Evolutionary conservation across 345 rosid genomes (phyloP), one percentile per base, ranked within the genome.

Genomic region (Jatropha curcas): DNA sequence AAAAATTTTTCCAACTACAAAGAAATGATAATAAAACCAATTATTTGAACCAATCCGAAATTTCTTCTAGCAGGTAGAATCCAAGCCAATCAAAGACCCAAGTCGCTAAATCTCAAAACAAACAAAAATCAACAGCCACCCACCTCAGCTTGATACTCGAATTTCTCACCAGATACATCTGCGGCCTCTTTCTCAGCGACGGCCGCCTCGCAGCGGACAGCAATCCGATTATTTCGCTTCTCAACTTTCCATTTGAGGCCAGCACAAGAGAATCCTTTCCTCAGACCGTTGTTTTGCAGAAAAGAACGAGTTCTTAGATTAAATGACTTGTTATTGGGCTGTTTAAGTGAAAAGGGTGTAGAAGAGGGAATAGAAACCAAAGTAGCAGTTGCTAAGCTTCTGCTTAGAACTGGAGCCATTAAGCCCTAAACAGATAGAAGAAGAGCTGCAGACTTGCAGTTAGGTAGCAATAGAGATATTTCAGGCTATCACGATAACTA

Each of bases 121-220:
- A 1, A 2, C 20, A 33, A 0, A 16, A 81, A 67, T 27, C 50
- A 10, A n/a, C 55, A 70, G 64, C 75, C 28, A 57, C 87, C 71
- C 80, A 95, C 99, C 97, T 95, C 99, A 5, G 99, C 99, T 83
- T 95, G 99, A 77, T 92, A 95, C 86, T 95, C 98, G 56, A 81
- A 95, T 85, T 88, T 91, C 89, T 95, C 99, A 39, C 92, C 97
- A 4, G 97, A 80, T 35, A 83, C 74, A 73, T 89, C 98, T 0
- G 89, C 65, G 5, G 92, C 86, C 73, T 95, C 97, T 58, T 95
- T 86, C 85, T 95, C 98, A 4, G 94, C 97, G 50, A 95, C 98
- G 0, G 93, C 90, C 0, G 98, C 91, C 74, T 88, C 89, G 34
- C 93, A 92, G 33, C 89, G 81, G 9, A 88, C 84, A 3, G 82